These are phyloP conservation scores for Debaryomyces hansenii DNA, from an alignment of 805 yeast species.

Conservation along the genomic window DNA sequence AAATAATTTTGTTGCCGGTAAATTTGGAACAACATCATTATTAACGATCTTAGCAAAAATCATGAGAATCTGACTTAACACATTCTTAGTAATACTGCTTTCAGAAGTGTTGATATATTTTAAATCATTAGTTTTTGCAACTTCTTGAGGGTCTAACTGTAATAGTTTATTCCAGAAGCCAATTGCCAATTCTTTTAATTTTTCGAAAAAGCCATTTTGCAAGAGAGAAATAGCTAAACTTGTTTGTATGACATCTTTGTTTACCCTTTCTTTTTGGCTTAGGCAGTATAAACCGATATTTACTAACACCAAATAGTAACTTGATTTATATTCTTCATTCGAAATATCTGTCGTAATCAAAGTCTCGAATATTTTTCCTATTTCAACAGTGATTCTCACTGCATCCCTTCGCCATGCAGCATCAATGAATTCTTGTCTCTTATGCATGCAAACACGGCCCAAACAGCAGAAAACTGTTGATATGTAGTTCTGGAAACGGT, in stretches of 20 bases:
- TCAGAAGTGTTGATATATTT: slow-evolving; percentile 37
- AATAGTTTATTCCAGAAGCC: slow-evolving; percentile 18
- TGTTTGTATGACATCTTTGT: slow-evolving; percentile 30
- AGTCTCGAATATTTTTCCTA: slow-evolving; percentile 24
- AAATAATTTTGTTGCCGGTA: slow-evolving; percentile 37
- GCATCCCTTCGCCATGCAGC: slow-evolving; percentile 38
- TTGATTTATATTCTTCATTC: slow-evolving; percentile 15
- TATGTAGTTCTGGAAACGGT: slow-evolving; percentile 47
- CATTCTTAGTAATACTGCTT: slow-evolving; percentile 38
- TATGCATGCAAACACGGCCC: slow-evolving; percentile 45
- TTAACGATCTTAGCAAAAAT: slow-evolving; percentile 48
- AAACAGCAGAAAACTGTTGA: slow-evolving; percentile 44
- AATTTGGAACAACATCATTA: slow-evolving; percentile 30
- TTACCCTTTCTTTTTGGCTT: slow-evolving; percentile 20
- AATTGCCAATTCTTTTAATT: slow-evolving; percentile 25
- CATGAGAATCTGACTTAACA: slow-evolving; percentile 43
- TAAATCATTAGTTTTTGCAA: slow-evolving; percentile 22
- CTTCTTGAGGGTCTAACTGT: slow-evolving; percentile 11
- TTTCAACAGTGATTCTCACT: slow-evolving; percentile 38
- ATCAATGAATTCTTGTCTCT: slow-evolving; percentile 44
- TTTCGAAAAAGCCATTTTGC: slow-evolving; percentile 49
- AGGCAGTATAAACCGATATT: slow-evolving; percentile 41
- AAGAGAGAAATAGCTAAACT: slow-evolving; percentile 49
- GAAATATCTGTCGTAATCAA: slow-evolving; percentile 22
- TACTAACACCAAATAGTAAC: slow-evolving; percentile 34